Evolutionary conservation across 164 flowering plant genomes (phyloP).

Genomic region (Berberis vulgaris): DNA sequence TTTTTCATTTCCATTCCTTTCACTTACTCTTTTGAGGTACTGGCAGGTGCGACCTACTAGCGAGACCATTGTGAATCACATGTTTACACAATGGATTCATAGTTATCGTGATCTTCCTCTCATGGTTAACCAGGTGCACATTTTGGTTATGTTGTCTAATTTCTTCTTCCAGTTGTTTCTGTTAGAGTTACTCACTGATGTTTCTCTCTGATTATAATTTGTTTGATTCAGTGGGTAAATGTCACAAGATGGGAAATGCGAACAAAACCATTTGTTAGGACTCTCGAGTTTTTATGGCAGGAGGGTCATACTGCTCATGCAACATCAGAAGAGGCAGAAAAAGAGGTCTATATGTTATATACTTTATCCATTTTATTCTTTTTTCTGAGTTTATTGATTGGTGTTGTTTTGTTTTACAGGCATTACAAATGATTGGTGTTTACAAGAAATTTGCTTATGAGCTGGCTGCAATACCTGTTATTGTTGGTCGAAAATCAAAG

Average conservation of each 20-base stretch:
- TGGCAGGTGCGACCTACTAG: conserved; percentile 99
- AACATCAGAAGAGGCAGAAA: conserved; percentile 86
- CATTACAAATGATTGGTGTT: conserved; percentile 84
- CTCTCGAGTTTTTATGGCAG: conserved; percentile 98
- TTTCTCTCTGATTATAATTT: background rate
- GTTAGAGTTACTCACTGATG: background rate
- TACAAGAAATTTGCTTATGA: conserved; percentile 88
- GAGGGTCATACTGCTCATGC: conserved; percentile 99
- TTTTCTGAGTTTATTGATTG: conserved; percentile 12
- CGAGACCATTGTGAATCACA: conserved; percentile 98
- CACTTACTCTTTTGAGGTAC: conserved; percentile 59
- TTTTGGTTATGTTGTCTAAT: background rate
- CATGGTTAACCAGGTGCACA: conserved; percentile 80
- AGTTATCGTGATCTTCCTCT: conserved; percentile 98
- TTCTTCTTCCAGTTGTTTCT: background rate
- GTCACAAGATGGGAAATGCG: conserved; percentile 99
- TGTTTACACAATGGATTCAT: conserved; percentile 98
- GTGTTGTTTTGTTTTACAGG: conserved; percentile 45
- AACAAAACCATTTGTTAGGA: conserved; percentile 95
- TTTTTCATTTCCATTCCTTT: conserved; percentile 49
- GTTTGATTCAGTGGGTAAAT: conserved; percentile 77
- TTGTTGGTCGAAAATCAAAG: conserved; percentile 87
- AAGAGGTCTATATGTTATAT: conserved; percentile 48
- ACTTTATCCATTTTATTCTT: background rate
- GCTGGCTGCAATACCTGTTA: conserved; percentile 95